A percentile compares a stretch with the other conserved stretches of the same genome.
These are phyloP conservation scores for Dillenia suffruticosa DNA, from an alignment of 164 flowering plant genomes.

Conservation along the genomic window DNA sequence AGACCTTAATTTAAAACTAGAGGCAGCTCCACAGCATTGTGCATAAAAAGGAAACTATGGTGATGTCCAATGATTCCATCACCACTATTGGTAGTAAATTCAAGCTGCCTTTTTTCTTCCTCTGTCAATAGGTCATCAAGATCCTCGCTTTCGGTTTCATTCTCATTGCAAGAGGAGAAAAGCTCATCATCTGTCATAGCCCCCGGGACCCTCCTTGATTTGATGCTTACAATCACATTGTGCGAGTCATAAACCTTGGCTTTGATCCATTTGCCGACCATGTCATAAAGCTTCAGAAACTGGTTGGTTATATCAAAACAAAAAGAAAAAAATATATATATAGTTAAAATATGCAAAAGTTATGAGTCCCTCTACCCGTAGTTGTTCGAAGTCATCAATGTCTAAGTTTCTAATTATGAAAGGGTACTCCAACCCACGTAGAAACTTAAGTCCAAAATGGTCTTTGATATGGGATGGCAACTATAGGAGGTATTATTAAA, in stretches of 20 bases:
- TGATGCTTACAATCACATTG: slow-evolving; percentile 82
- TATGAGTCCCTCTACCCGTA: too few relatives aligned
- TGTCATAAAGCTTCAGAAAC: not conserved
- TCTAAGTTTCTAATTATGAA: too few relatives aligned
- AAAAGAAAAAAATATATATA: too few relatives aligned
- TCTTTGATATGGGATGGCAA: too few relatives aligned
- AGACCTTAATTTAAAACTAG: too few relatives aligned
- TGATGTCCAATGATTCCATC: slow-evolving; percentile 54
- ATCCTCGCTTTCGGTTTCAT: slow-evolving; percentile 64
- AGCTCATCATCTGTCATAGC: slow-evolving; percentile 83
- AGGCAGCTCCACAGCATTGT: too few relatives aligned
- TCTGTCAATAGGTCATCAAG: slow-evolving; percentile 63
- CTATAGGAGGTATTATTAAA: too few relatives aligned
- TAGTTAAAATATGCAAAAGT: too few relatives aligned
- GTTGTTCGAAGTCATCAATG: too few relatives aligned
- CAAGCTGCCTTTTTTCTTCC: slow-evolving; percentile 83
- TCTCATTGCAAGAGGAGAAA: slow-evolving; percentile 52
- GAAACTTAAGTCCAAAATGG: too few relatives aligned
- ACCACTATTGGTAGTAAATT: slow-evolving; percentile 26
- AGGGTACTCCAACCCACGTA: too few relatives aligned
- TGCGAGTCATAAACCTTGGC: slow-evolving; percentile 90
- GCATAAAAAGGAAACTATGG: slow-evolving; percentile 39
- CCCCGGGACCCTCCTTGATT: slow-evolving; percentile 85
- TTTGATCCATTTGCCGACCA: slow-evolving; percentile 77
- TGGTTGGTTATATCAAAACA: too few relatives aligned